phyloP scores from a whole-genome alignment of 768 basidiomycete species.

The Pisolithus tinctorius region DNA sequence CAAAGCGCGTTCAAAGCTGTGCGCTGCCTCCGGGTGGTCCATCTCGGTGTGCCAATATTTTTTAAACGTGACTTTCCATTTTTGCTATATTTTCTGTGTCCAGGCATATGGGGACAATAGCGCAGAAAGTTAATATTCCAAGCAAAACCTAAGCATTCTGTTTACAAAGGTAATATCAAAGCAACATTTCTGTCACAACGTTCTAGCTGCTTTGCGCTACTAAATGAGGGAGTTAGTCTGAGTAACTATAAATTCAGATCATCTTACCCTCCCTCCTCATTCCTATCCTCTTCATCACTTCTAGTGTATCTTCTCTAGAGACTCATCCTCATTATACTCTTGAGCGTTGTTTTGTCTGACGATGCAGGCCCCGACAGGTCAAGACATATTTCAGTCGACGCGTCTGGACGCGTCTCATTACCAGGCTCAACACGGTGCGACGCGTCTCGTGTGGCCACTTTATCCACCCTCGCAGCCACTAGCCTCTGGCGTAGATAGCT shows the following conservation, averaged over 20 bases:
- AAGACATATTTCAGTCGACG: not conserved
- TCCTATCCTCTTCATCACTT: not conserved
- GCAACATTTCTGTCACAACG: not conserved
- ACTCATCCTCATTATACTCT: not conserved
- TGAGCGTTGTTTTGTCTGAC: not conserved
- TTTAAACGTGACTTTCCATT: not conserved
- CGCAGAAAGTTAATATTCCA: not conserved
- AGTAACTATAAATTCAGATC: not conserved
- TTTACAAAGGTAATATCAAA: not conserved
- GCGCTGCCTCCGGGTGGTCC: not conserved
- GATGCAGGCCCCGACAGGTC: not conserved
- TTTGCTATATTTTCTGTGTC: not conserved
- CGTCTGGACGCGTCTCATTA: not conserved
- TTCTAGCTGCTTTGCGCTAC: not conserved
- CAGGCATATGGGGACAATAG: not conserved
- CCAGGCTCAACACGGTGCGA: not conserved
- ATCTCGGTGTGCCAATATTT: conserved; percentile 1
- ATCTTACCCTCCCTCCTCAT: not conserved
- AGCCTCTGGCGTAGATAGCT: not conserved
- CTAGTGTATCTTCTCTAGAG: not conserved
- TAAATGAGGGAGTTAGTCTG: not conserved
- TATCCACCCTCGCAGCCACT: not conserved
- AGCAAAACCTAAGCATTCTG: not conserved
- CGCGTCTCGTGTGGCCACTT: not conserved
- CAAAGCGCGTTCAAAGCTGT: conserved; percentile 8